Evolutionary conservation across 2,329 filamentous ascomycete species (phyloP), one percentile per base, ranked within the genome.

Genomic region (Xylariaceae sp.): DNA sequence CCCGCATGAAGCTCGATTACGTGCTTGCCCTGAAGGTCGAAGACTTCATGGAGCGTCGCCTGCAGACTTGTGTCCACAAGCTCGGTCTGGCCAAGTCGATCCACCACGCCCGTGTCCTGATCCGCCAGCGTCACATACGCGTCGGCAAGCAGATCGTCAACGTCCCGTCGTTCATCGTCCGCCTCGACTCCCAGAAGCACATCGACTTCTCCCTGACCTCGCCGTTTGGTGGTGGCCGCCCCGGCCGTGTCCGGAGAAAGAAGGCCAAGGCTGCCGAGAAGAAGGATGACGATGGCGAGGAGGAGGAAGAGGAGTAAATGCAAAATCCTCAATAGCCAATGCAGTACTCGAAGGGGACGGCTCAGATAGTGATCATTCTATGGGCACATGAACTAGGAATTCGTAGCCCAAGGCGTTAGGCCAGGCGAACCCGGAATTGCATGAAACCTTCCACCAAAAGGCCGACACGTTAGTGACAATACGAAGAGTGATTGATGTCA

Each of bases 1-100:
- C 89, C 67, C 92, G 92, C 80, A 98, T 98, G 92, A 98, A 95
- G 85, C 92, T 98, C 79, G 92, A 98, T 95, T 95, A 98, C 83
- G 92, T 98, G 65, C 76, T 98, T 65, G 92, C 92, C 72, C 83
- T 98, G 45, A 94, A 94, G 80, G 84, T 93, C 60, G 92, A 98
- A 74, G 92, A 98, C 72, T 98, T 98, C 83, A 80, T 98, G 73
- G 92, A 98, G 84, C 90, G 92, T 61, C 89, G 92, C 70, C 89
- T 96, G 55, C 90, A 98, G 83, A 98, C 92, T 59, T 94, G 90
- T 63, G 92, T 98, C 68, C 96, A 94, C 84, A 96, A 98, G 85
- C 89, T 98, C 59, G 92, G 92, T 61, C 87, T 98, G 48, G 92
- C 92, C 75, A 98, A 98, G 86, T 94, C 89, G 46, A 96, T 98